Base-by-base conservation (phyloP, 1,139 yeast genomes). In the Casaregolazyma suthepensis region DNA sequence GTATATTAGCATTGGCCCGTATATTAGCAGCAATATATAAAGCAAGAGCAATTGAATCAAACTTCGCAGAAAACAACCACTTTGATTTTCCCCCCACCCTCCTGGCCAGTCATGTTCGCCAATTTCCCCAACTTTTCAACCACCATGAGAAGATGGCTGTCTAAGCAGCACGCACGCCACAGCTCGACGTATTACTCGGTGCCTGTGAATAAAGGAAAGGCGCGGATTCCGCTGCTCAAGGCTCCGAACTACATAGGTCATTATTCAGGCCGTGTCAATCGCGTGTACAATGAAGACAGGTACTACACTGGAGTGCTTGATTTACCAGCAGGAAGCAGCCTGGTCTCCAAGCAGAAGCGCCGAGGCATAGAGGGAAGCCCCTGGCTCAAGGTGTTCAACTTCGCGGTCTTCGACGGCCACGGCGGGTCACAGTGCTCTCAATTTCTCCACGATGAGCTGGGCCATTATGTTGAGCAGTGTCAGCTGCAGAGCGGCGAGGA, bases 371-470 rank as follows among this genome's bases (percentile, higher is more conserved):
- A 61, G 10, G 48, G 58, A 45, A 55, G 53, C 10, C 54, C 60
- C 17, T 63, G 67, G 29, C 61, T 71, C 3, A 64, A 64, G 42
- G 78, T 81, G 35, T 85, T 89, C 70, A 82, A 81, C 63, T 83
- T 87, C 66, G 80, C 82, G 49, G 78, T 93, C 1, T 90, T 85
- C 68, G 99, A 93, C 69, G 99, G 98, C 1, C 99, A 93, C 68
- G 98, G 98, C 3, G 96, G 96, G 17, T 77, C 75, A 38, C 82
- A 84, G 57, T 88, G 96, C 63, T 77, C 90, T 45, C 76, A 72
- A 26, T 86, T 76, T 62, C 72, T 91, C 31, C 73, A 76, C 35
- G 70, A 74, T 9, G 74, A 81, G 54, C 74, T 89, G 46, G 79
- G 84, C 37, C 63, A 69, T 50, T 77, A 75, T 53, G 79, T 90